phyloP scores from a whole-genome alignment of 352 stramenopile genomes.

The Globisporangium spinosum region DNA sequence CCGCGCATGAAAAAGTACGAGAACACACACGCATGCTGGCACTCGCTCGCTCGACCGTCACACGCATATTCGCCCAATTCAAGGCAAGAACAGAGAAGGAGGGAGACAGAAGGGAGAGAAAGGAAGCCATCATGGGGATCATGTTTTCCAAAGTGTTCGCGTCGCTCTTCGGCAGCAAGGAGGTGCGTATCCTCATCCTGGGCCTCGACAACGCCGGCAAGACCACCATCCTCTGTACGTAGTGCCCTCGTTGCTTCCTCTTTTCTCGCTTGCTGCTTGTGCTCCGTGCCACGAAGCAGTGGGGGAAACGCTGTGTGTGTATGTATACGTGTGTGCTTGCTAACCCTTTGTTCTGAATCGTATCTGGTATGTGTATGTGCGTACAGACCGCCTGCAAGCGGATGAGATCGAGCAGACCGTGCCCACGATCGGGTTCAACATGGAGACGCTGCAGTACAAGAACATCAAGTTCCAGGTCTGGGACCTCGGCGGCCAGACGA shows the following conservation, averaged over 20 bases:
- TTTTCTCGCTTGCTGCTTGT: not conserved
- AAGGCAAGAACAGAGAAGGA: not conserved
- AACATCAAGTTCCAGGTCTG: constrained; percentile 98
- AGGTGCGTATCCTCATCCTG: constrained; percentile 99
- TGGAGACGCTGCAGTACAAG: constrained; percentile 91
- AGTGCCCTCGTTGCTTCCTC: not conserved
- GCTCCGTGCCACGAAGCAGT: not conserved
- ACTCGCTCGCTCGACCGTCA: not conserved
- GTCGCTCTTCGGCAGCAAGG: constrained; percentile 97
- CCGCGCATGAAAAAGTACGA: too few relatives aligned
- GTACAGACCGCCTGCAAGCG: constrained; percentile 66
- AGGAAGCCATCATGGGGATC: constrained; percentile 90
- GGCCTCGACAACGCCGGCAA: constrained; percentile 99
- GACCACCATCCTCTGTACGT: constrained; percentile 98
- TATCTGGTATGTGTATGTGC: not conserved
- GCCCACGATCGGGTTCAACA: constrained; percentile 98
- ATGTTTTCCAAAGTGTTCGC: constrained; percentile 97
- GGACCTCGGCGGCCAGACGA: constrained; percentile 99
- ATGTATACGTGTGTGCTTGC: not conserved
- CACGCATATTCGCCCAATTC: not conserved
- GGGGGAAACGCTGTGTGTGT: not conserved
- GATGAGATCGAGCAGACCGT: constrained; percentile 98
- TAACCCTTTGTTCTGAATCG: not conserved
- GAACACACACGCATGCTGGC: too few relatives aligned
- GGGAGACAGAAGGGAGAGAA: not conserved